These are phyloP conservation scores for Pythium rhizo-oryzae DNA, from an alignment of 352 stramenopile genomes.

Conservation along the genomic window DNA sequence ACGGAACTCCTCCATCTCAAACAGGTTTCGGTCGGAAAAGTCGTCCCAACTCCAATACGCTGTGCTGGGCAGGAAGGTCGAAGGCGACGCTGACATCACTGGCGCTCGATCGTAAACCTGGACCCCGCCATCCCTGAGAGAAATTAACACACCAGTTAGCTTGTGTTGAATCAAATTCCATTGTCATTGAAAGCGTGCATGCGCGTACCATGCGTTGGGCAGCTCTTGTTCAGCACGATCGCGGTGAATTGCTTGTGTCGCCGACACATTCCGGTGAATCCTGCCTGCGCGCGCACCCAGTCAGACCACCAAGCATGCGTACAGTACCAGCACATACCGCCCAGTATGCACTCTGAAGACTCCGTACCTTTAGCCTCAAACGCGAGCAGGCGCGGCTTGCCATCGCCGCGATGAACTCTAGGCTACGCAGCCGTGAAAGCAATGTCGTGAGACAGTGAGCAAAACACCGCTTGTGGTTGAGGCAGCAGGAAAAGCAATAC, in stretches of 20 bases:
- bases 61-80: slow-evolving; percentile 3
- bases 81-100: slow-evolving; percentile 2
- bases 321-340: background rate
- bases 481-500: background rate
- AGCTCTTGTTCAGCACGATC: slow-evolving; percentile 9
- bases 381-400: slow-evolving; percentile 50
- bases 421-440: slow-evolving; percentile 8
- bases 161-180: too few species aligned
- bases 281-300: slow-evolving; percentile 28
- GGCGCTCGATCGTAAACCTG: slow-evolving; percentile 69
- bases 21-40: slow-evolving; percentile 54
- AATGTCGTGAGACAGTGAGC: background rate
- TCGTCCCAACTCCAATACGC: slow-evolving; percentile 63
- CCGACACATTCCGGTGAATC: slow-evolving; percentile 38
- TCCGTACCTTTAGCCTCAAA: slow-evolving; percentile 75
- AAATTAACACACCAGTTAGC: background rate
- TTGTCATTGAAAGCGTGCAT: too few species aligned
- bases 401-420: slow-evolving; percentile 35
- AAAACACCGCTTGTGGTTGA: background rate
- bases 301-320: background rate
- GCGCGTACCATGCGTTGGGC: slow-evolving; percentile 37
- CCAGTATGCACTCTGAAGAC: background rate
- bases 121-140: slow-evolving; percentile 49
- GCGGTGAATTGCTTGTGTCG: slow-evolving; percentile 28
- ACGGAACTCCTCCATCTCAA: slow-evolving; percentile 80